These are phyloP conservation scores for Paxillus ammoniavirescens DNA, from an alignment of 768 basidiomycete species.

Conservation along the genomic window DNA sequence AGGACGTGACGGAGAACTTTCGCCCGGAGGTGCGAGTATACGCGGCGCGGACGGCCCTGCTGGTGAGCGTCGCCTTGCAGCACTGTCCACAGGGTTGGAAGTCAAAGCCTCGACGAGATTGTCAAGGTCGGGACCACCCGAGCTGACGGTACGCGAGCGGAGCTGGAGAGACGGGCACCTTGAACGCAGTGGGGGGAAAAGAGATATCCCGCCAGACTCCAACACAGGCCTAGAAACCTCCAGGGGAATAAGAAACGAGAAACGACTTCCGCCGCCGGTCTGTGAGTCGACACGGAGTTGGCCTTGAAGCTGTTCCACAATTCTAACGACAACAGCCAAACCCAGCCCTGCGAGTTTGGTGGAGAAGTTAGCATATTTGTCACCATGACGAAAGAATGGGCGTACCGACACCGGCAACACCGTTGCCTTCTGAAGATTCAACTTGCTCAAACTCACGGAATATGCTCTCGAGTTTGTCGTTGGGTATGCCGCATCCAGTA, in stretches of 20 bases:
- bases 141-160: not conserved
- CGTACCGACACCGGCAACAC: constrained; percentile 47
- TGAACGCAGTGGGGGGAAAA: not conserved
- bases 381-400: not conserved
- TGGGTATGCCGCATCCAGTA: constrained; percentile 69
- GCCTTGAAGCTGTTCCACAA: constrained; percentile 76
- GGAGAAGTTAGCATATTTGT: no score
- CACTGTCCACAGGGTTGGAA: constrained; percentile 33
- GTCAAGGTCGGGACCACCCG: constrained; percentile 37
- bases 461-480: constrained; percentile 66
- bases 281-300: constrained; percentile 77
- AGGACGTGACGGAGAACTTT: not conserved
- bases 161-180: not conserved
- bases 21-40: not conserved
- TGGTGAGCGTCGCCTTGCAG: not conserved
- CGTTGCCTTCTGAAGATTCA: constrained; percentile 47
- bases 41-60: not conserved
- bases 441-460: constrained; percentile 82
- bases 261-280: constrained; percentile 62
- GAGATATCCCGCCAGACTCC: not conserved
- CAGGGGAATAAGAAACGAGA: constrained; percentile 72
- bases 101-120: constrained; percentile 50
- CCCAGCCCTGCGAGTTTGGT: constrained; percentile 52
- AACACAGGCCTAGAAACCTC: constrained; percentile 34
- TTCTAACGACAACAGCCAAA: constrained; percentile 76